Conservation (phyloP, 768 basidiomycete species). For the Lepiota venenata region DNA sequence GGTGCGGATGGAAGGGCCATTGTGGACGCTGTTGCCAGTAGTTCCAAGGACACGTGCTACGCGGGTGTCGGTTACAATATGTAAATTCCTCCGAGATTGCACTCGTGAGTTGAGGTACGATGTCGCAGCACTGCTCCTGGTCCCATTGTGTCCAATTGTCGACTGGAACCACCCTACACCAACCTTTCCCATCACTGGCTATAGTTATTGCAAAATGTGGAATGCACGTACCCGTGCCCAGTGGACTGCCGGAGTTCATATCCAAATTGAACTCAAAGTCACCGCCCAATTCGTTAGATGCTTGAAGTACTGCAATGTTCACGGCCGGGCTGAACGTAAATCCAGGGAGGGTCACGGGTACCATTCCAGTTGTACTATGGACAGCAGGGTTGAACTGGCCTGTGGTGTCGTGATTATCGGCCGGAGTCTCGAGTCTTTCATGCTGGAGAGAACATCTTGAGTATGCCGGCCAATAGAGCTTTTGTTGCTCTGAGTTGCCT, state of each 20-base stretch:
- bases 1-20: slow-evolving; percentile 3
- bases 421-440: slow-evolving; percentile 23
- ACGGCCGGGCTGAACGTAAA: slow-evolving; percentile 19
- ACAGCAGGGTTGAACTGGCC: slow-evolving; percentile 28
- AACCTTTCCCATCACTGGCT: neutral
- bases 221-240: slow-evolving; percentile 10
- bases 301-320: slow-evolving; percentile 22
- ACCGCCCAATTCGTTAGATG: slow-evolving; percentile 24
- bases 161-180: slow-evolving; percentile 7
- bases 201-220: neutral
- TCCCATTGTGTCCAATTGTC: slow-evolving; percentile 12
- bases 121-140: slow-evolving; percentile 12
- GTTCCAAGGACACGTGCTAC: slow-evolving; percentile 9
- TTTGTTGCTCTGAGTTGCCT: neutral
- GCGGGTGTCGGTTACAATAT: slow-evolving; percentile 7
- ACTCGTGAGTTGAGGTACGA: slow-evolving; percentile 5
- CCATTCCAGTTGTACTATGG: slow-evolving; percentile 25
- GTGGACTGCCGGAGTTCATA: slow-evolving; percentile 12
- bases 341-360: slow-evolving; percentile 22
- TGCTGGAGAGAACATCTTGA: slow-evolving; percentile 12
- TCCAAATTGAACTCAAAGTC: slow-evolving; percentile 14
- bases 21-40: neutral
- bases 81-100: slow-evolving; percentile 4
- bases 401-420: slow-evolving; percentile 25
- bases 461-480: neutral